Percentiles rank a stretch among this genome's conserved stretches.
These are phyloP conservation scores for Calonectria pseudoturangicola DNA, from an alignment of 2,329 filamentous ascomycete genomes.

Conservation along the genomic window DNA sequence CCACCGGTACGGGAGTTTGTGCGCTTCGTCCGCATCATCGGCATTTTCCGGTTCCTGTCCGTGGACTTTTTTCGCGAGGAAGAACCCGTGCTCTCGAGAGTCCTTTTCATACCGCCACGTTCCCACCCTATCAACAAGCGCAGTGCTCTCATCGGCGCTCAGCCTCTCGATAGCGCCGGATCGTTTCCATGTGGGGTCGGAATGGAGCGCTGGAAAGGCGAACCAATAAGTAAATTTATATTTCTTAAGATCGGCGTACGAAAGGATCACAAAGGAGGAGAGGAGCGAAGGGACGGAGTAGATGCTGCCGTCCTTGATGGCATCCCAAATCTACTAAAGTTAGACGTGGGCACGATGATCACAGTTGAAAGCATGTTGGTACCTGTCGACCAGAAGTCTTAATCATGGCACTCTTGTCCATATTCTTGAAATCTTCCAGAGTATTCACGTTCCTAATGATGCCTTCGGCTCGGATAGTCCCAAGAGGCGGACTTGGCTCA, in stretches of 20 bases:
- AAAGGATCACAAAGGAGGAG: slow-evolving; percentile 90
- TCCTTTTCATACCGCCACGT: slow-evolving; percentile 92
- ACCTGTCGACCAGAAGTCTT: slow-evolving; percentile 87
- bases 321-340: slow-evolving; percentile 89
- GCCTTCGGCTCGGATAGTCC: slow-evolving; percentile 89
- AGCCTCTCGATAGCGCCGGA: slow-evolving; percentile 73
- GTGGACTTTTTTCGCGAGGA: slow-evolving; percentile 87
- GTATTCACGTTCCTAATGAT: slow-evolving; percentile 98
- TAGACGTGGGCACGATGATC: slow-evolving; percentile 30
- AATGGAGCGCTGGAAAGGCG: slow-evolving; percentile 94
- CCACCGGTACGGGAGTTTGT: slow-evolving; percentile 82
- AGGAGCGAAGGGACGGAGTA: slow-evolving; percentile 95
- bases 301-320: slow-evolving; percentile 96
- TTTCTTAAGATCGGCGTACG: slow-evolving; percentile 96
- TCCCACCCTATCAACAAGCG: slow-evolving; percentile 87
- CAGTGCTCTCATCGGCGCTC: slow-evolving; percentile 81
- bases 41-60: slow-evolving; percentile 65
- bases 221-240: slow-evolving; percentile 99
- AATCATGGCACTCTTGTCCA: slow-evolving; percentile 86
- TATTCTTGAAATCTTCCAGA: slow-evolving; percentile 91
- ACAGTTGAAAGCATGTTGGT: slow-evolving; percentile 51
- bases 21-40: slow-evolving; percentile 67
- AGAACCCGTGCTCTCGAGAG: slow-evolving; percentile 92
- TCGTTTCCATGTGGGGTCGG: slow-evolving; percentile 87
- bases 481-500: slow-evolving; percentile 76